These are phyloP conservation scores for Zopfia rhizophila DNA, from an alignment of 2,329 filamentous ascomycete species.

Conservation along the genomic window DNA sequence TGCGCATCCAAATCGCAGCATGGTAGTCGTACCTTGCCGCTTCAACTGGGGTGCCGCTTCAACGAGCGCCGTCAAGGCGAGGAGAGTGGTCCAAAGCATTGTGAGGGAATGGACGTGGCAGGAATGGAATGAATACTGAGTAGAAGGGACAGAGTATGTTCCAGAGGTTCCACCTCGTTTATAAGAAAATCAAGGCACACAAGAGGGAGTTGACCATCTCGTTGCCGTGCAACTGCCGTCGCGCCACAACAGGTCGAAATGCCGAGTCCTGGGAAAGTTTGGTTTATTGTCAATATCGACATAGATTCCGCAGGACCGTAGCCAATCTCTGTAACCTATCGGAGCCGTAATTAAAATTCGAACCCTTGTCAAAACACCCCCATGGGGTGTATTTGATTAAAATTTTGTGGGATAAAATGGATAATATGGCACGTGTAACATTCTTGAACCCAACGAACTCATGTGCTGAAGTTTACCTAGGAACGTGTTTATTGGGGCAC, in stretches of 20 bases:
- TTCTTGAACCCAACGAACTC: too few species aligned
- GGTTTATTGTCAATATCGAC: constrained; percentile 10
- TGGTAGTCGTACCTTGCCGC: constrained; percentile 37
- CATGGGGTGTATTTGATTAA: constrained; percentile 2
- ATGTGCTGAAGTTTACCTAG: too few species aligned
- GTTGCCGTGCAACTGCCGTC: constrained; percentile 23
- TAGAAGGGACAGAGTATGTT: constrained; percentile 8
- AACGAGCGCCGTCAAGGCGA: constrained; percentile 32
- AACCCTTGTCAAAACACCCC: constrained; percentile 1
- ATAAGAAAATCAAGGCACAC: constrained; percentile 9
- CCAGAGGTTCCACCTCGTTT: constrained; percentile 14
- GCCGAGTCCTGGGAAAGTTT: constrained; percentile 18
- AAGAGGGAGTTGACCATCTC: constrained; percentile 3
- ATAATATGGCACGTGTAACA: too few species aligned
- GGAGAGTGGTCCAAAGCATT: constrained; percentile 36
- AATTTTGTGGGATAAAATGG: constrained; percentile 1
- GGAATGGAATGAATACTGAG: constrained; percentile 6
- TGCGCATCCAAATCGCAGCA: constrained; percentile 46
- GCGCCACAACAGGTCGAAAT: constrained; percentile 12
- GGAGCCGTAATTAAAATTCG: not conserved
- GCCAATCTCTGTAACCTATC: constrained; percentile 11
- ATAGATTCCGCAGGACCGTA: constrained; percentile 7
- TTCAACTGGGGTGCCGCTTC: constrained; percentile 29
- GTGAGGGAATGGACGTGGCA: constrained; percentile 16
- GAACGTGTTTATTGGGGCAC: too few species aligned